phyloP scores from a whole-genome alignment of 768 basidiomycete genomes.

The Tubosaeta sp. region DNA sequence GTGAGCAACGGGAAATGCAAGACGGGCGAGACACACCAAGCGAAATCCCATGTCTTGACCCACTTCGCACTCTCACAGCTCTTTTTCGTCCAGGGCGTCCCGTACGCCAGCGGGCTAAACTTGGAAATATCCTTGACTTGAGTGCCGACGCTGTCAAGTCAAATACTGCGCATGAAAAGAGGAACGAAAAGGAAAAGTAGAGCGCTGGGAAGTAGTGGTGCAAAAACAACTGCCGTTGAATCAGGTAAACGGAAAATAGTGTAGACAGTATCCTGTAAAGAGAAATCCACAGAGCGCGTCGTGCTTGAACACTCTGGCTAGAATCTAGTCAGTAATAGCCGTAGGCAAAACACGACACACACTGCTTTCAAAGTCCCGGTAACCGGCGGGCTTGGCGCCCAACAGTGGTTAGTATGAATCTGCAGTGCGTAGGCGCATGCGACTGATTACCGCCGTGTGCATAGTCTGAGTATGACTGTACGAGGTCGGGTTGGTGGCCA shows the following conservation, averaged over 20 bases:
- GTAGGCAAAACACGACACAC: constrained; percentile 26
- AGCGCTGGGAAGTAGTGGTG: constrained; percentile 51
- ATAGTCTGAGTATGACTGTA: no score
- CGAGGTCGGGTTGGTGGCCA: no score
- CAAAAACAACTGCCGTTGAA: constrained; percentile 77
- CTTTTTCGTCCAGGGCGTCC: no score
- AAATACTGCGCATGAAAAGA: constrained; percentile 72
- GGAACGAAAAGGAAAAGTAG: constrained; percentile 86
- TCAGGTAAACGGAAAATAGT: constrained; percentile 96
- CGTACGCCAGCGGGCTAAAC: constrained; percentile 77
- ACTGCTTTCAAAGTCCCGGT: constrained; percentile 91
- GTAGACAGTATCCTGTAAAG: constrained; percentile 85
- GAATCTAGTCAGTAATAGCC: not conserved
- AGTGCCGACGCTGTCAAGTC: constrained; percentile 79
- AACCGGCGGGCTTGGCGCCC: constrained; percentile 87
- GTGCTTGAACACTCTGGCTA: constrained; percentile 90
- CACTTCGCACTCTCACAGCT: no score
- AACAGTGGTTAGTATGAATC: no score
- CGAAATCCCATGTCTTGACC: no score
- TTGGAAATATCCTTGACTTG: constrained; percentile 65
- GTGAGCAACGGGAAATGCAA: no score
- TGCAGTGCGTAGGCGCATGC: no score
- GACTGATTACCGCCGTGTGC: no score
- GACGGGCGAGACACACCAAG: no score
- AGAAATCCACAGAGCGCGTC: constrained; percentile 89